Evolutionary conservation across 768 basidiomycete genomes (phyloP), one percentile per base, ranked within the genome.

Genomic region (Leucocoprinus leucothites): DNA sequence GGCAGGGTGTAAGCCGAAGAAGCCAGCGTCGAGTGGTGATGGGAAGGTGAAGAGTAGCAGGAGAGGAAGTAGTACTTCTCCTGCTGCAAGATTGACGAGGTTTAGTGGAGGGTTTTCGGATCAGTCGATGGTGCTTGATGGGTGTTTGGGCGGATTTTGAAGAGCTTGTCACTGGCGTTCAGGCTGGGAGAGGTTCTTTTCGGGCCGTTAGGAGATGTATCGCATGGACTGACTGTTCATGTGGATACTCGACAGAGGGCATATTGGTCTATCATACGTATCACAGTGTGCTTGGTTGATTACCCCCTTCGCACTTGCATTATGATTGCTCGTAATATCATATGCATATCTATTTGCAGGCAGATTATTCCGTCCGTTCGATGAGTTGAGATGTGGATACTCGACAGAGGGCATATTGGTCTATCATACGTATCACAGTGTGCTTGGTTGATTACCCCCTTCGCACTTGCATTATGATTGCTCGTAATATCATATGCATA

Each of bases 91-190:
- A 14, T 24, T 52, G 40, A 54, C 45, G 48, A 61, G 38, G 53
- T 58, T 34, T 60, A 60, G 59, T 53, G 45, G 28, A 35, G 35
- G 38, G 38, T 52, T 48, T 49, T 57, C 36, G 40, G 48, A 44
- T 48, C 59, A 44, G 49, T 59, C 59, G 24, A 41, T 60, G 34
- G 60, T 61, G n/a, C 61, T 65, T 16, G 64, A 67, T 48, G 65
- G 67, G 18, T 68, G 67, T 55, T 60, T 68, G 19, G 65, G 63
- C 36, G 67, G 67, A 21, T 68, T 68, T 54, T 68, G 60, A 62
- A 54, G 40, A 8, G 21, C 31, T 44, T 19, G 42, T n/a, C 7
- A 25, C 16, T 19, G 43, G 25, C 53, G 24, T 45, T 61, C 19
- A 14, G 19, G 11, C 25, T 49, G 46, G 31, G 31, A 31, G 6